Evolutionary conservation across 805 yeast species (phyloP), one percentile per base, ranked within the genome.

Genomic region (Wickerhamiella musiphila): DNA sequence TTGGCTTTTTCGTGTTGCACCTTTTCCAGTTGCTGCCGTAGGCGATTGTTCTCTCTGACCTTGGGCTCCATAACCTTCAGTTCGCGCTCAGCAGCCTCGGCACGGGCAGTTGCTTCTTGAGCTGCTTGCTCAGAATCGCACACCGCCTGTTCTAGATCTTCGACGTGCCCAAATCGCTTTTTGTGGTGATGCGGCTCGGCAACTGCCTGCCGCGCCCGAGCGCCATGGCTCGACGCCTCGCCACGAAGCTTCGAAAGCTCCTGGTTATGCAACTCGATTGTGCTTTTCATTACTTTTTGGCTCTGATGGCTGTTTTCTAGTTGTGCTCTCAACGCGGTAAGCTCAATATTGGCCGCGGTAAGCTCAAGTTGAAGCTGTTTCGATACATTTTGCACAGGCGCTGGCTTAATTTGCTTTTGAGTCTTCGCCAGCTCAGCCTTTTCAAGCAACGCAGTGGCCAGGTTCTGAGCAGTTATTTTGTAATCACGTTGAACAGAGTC

Each of bases 1-100:
- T 31, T 36, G 2, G 48, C 45, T 35, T 43, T 43, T 23, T 47
- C 51, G 6, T 39, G 42, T 29, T 38, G 47, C 9, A 42, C 36
- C 28, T 43, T 38, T 33, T 46, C 47, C 8, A 43, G 37, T 26
- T 35, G 36, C 25, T 41, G 42, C 23, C 35, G 35, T 8, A 42
- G 33, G 2, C 34, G 18, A 8, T 30, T 19, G 15, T 6, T 9
- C 21, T 37, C 25, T 6, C 39, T 40, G 7, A 27, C 18, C 18
- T 33, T 36, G 4, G 28, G 21, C 12, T 35, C 29, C 6, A 38
- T 31, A n/a, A 33, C 8, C 10, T 23, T 32, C 2, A 41, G 31
- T 14, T 41, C 42, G 1, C 25, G 11, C 15, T 34, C 24, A n/a
- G 32, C 18, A 13, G 28, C 31, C 2, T 22, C 31, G 4, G 43